A percentile compares a stretch with the other conserved stretches of the same genome.
These are phyloP conservation scores for Alternaria solani DNA, from an alignment of 2,329 filamentous ascomycete species.

Conservation along the genomic window DNA sequence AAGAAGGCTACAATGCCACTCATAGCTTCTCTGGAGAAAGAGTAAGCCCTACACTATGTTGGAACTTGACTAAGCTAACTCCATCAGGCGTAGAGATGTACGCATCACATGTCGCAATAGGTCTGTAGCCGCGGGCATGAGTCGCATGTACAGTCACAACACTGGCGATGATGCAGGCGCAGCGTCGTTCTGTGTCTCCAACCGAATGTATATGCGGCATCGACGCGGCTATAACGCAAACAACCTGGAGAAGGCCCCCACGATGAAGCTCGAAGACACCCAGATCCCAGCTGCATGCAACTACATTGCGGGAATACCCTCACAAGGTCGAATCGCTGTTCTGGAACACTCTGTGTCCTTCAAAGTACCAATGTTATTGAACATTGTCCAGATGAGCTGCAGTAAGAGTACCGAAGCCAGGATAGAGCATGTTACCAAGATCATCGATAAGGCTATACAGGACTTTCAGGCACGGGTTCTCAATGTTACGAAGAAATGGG, in stretches of 20 bases:
- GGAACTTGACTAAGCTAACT: not conserved
- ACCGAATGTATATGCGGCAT: constrained; percentile 28
- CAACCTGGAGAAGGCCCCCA: not conserved
- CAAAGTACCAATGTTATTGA: constrained; percentile 16
- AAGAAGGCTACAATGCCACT: not conserved
- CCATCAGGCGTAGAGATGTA: constrained; percentile 4
- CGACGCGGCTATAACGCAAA: constrained; percentile 11
- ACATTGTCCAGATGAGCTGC: constrained; percentile 28
- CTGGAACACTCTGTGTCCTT: constrained; percentile 12
- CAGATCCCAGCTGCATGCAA: constrained; percentile 24
- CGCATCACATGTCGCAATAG: constrained; percentile 18
- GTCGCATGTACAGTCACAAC: constrained; percentile 20
- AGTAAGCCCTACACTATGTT: not conserved
- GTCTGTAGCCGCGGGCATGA: constrained; percentile 12
- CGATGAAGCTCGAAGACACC: constrained; percentile 21
- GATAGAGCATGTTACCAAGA: constrained; percentile 20
- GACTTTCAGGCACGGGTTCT: not conserved
- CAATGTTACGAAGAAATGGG: not conserved
- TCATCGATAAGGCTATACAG: constrained; percentile 12
- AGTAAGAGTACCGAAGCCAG: constrained; percentile 22
- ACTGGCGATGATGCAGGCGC: constrained; percentile 17
- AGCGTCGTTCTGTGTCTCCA: constrained; percentile 31
- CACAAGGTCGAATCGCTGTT: constrained; percentile 14
- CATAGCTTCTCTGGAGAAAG: not conserved
- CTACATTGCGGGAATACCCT: constrained; percentile 23